Conservation (phyloP, 129 eudicot species). For the Chrysanthemum makinoi region DNA sequence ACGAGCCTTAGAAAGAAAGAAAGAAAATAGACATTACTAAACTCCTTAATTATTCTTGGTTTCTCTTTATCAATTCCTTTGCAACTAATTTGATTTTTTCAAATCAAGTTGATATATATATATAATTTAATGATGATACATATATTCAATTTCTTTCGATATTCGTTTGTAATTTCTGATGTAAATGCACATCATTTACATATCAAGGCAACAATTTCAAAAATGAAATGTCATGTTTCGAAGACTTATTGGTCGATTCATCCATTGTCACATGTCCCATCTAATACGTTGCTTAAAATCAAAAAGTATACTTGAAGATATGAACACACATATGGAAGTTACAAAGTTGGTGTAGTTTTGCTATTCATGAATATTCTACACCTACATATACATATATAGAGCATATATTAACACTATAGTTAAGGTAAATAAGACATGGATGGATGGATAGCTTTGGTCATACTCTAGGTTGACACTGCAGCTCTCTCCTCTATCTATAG, state of each 20-base stretch:
- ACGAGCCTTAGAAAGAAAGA: neutral
- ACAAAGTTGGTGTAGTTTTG: conserved; percentile 45
- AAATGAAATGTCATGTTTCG: neutral
- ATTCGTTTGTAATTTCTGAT: conserved; percentile 5
- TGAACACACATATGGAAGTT: conserved; percentile 14
- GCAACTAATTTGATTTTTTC: conserved; percentile 4
- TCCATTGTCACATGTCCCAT: conserved; percentile 18
- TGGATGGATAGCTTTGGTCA: conserved; percentile 48
- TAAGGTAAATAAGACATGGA: conserved; percentile 28
- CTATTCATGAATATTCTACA: conserved; percentile 31
- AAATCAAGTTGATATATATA: neutral
- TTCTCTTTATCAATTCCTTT: neutral
- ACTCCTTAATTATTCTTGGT: neutral
- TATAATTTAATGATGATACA: neutral
- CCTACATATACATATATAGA: conserved; percentile 25
- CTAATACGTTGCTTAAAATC: conserved; percentile 38
- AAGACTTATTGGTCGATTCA: conserved; percentile 3
- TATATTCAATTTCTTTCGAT: neutral
- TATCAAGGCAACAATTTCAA: conserved; percentile 3
- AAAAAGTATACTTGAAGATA: conserved; percentile 56
- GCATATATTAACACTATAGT: conserved; percentile 13
- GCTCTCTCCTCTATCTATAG: conserved; percentile 34
- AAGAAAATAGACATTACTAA: neutral
- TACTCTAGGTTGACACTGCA: conserved; percentile 76
- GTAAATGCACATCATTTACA: conserved; percentile 10